Base-by-base conservation (phyloP, 2,329 filamentous ascomycete species). In the Atkinsonella hypoxylon region DNA sequence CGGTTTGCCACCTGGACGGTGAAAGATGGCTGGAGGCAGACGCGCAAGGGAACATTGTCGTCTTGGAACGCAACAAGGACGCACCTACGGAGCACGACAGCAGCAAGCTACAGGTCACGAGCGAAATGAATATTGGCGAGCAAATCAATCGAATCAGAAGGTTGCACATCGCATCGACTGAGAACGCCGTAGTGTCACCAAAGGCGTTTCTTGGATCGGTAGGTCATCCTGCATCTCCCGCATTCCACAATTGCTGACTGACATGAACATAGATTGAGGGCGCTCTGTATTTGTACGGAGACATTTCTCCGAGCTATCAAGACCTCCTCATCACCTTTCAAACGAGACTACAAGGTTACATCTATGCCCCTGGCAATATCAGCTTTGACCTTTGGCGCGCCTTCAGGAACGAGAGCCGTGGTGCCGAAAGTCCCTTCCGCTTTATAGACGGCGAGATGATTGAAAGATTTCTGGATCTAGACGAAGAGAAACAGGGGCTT, bases 401-500 rank as follows among this genome's bases (percentile, higher is more conserved):
- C 0, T 95, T 91, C 70, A 81, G 81, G 54, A 94, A 82, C 49
- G 73, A 80, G 22, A 79, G 86, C 53, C 78, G 80, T 0, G 82
- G 85, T 2, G 87, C 85, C 0, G 82, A 86, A 0, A 87, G 85
- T 39, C 91, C 93, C 0, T 87, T 81, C 61, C 77, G 91, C 1
- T 97, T 97, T 60, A 79, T 98, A 12, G 93, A 98, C 61, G 93
- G 91, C 0, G 91, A 96, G 64, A 73, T 97, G 59, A 75, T 98
- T 12, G 91, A 97, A 68, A 69, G 80, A 48, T 96, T 96, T 62
- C 66, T 97, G 57, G 83, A 89, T 55, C 71, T 87, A 55, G 73
- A 78, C 44, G 80, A 83, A 50, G 70, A 72, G 38, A 68, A 68
- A 40, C 81, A 83, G 66, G 70, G 69, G 57, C 64, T 68, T 50